phyloP scores from a whole-genome alignment of 345 rosid genomes.

The Atalantia buxifolia region DNA sequence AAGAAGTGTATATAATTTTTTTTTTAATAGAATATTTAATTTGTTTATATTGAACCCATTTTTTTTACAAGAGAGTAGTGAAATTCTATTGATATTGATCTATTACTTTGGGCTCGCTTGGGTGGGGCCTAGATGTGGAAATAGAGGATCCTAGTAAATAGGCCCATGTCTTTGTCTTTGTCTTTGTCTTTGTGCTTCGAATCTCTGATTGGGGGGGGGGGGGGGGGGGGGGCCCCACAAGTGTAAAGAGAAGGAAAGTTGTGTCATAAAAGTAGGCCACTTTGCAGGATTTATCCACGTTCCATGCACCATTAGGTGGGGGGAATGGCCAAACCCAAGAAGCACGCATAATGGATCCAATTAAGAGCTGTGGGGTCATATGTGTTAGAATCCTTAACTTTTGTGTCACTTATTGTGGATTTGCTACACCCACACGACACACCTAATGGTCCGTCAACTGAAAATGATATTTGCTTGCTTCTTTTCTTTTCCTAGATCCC shows the following conservation, averaged over 20 bases:
- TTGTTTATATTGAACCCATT: not conserved
- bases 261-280: slow-evolving; percentile 22
- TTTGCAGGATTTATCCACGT: slow-evolving; percentile 15
- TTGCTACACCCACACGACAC: not conserved
- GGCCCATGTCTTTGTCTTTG: slow-evolving; percentile 26
- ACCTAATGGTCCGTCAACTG: slow-evolving; percentile 16
- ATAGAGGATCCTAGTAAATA: slow-evolving; percentile 30
- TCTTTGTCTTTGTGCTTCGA: slow-evolving; percentile 20
- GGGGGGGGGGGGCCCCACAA: slow-evolving; percentile 9
- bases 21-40: too few species aligned
- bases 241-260: slow-evolving; percentile 24
- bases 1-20: too few species aligned
- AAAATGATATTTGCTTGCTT: slow-evolving; percentile 16
- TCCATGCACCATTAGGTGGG: slow-evolving; percentile 18
- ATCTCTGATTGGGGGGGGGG: slow-evolving; percentile 20
- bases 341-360: slow-evolving; percentile 7
- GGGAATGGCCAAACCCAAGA: slow-evolving; percentile 13
- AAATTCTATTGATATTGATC: not conserved
- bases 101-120: too few species aligned
- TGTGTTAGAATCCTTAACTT: slow-evolving; percentile 10
- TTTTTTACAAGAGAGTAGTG: not conserved
- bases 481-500: slow-evolving; percentile 21
- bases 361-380: slow-evolving; percentile 19
- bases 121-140: slow-evolving; percentile 2
- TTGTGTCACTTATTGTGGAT: not conserved